These are phyloP conservation scores for Carex arenaria DNA, from an alignment of 202 grass and related monocot species.

Conservation along the genomic window DNA sequence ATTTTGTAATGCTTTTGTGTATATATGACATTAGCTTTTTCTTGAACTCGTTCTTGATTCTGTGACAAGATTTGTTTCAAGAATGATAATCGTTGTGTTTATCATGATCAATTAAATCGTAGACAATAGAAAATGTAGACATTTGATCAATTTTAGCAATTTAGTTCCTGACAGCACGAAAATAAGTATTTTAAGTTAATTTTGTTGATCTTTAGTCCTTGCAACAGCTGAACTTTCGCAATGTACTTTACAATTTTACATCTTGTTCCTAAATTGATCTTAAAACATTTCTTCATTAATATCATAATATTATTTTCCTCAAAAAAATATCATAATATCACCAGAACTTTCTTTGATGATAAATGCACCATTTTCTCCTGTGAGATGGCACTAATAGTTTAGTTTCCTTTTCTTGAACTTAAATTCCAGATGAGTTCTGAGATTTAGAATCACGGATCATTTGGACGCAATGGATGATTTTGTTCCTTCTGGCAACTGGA, in stretches of 20 bases:
- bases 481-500: conserved; percentile 45
- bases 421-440: conserved; percentile 49
- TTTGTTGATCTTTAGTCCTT: background rate
- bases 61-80: background rate
- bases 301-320: background rate
- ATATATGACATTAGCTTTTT: background rate
- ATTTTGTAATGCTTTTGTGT: background rate
- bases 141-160: background rate
- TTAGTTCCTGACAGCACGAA: background rate
- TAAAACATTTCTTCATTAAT: background rate
- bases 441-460: conserved; percentile 43
- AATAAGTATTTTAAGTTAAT: background rate
- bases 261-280: background rate
- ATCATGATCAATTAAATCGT: background rate
- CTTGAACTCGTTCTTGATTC: background rate
- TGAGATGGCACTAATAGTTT: background rate
- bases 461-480: conserved; percentile 43
- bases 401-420: conserved; percentile 20
- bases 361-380: background rate
- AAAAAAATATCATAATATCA: background rate
- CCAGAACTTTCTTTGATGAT: background rate
- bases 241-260: background rate
- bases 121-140: background rate
- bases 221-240: background rate
- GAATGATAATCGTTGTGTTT: background rate